A percentile compares a stretch with the other conserved stretches of the same genome.
These are phyloP conservation scores for Darksidea phi DNA, from an alignment of 495 filamentous ascomycete species.

Conservation along the genomic window DNA sequence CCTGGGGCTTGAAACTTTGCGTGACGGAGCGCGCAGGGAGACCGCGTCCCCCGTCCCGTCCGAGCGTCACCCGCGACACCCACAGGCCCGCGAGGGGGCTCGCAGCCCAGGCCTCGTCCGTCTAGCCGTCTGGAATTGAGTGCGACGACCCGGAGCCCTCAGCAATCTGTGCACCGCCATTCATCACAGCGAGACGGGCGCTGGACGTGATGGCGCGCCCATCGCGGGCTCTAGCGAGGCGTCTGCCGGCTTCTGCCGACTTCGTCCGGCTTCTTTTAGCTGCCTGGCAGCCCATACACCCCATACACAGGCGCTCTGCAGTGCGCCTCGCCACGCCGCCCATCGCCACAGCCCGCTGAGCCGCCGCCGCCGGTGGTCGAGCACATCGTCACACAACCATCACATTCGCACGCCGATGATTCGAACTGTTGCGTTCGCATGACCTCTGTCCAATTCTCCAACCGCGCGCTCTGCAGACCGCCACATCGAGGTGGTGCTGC, in stretches of 20 bases:
- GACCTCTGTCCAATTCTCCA: not conserved
- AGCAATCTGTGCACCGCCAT: not conserved
- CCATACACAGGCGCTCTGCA: too few relatives aligned
- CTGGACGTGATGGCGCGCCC: not conserved
- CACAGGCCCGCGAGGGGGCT: too few relatives aligned
- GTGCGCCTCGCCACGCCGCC: not conserved
- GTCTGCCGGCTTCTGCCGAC: not conserved
- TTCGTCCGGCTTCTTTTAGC: too few relatives aligned
- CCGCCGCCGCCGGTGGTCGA: slow-evolving; percentile 3
- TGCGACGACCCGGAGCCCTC: too few relatives aligned
- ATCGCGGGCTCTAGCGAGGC: not conserved
- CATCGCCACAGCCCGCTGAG: not conserved
- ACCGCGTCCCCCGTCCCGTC: too few relatives aligned
- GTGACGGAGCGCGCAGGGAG: too few relatives aligned
- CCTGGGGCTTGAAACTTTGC: too few relatives aligned
- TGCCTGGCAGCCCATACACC: too few relatives aligned
- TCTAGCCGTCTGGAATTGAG: too few relatives aligned
- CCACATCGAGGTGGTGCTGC: too few relatives aligned
- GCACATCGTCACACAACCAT: slow-evolving; percentile 11
- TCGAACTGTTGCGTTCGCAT: slow-evolving; percentile 10
- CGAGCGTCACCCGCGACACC: too few relatives aligned
- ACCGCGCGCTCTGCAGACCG: slow-evolving; percentile 23
- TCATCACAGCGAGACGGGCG: not conserved
- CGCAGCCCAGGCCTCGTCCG: too few relatives aligned
- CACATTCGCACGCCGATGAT: slow-evolving; percentile 13